Conservation (phyloP, 23 red algal genomes). For the Gracilaria domingensis region DNA sequence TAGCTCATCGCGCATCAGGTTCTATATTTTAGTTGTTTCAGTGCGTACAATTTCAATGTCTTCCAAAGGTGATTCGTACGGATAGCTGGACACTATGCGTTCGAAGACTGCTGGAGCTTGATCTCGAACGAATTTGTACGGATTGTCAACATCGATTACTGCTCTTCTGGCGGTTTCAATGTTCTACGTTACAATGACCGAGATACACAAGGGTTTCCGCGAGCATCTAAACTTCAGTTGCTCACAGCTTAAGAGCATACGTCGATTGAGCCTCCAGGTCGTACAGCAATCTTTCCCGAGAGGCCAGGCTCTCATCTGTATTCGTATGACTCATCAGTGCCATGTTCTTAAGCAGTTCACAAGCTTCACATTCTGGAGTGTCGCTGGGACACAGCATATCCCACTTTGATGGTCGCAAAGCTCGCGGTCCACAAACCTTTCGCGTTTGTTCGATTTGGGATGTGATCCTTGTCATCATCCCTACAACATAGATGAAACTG, state of each 20-base stretch:
- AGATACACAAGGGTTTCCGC: constrained; percentile 60
- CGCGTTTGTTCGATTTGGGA: constrained; percentile 99
- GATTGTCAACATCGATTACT: constrained; percentile 69
- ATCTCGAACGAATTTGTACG: constrained; percentile 51
- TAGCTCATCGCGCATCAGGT: constrained; percentile 38
- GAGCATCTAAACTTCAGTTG: constrained; percentile 56
- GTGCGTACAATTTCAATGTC: constrained; percentile 19
- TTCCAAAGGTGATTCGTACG: too few species aligned
- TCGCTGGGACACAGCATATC: constrained; percentile 98
- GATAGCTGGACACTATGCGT: too few species aligned
- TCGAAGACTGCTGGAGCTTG: too few species aligned
- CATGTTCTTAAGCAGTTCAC: too few species aligned
- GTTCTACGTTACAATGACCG: constrained; percentile 55
- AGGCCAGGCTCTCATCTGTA: constrained; percentile 80
- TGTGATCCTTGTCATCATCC: constrained; percentile 99
- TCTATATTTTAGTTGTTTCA: constrained; percentile 15
- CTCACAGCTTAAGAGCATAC: constrained; percentile 13
- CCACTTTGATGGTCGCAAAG: constrained; percentile 95
- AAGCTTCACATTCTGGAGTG: too few species aligned
- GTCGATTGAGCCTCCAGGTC: constrained; percentile 85
- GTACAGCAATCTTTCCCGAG: constrained; percentile 82
- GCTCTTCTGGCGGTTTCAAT: constrained; percentile 49
- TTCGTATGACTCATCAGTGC: constrained; percentile 95
- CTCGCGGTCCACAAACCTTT: constrained; percentile 95
- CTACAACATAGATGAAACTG: constrained; percentile 89